A percentile compares a stretch with the other conserved stretches of the same genome.
phyloP scores from a whole-genome alignment of 2,329 filamentous ascomycete species.

The Cercospora janseana region DNA sequence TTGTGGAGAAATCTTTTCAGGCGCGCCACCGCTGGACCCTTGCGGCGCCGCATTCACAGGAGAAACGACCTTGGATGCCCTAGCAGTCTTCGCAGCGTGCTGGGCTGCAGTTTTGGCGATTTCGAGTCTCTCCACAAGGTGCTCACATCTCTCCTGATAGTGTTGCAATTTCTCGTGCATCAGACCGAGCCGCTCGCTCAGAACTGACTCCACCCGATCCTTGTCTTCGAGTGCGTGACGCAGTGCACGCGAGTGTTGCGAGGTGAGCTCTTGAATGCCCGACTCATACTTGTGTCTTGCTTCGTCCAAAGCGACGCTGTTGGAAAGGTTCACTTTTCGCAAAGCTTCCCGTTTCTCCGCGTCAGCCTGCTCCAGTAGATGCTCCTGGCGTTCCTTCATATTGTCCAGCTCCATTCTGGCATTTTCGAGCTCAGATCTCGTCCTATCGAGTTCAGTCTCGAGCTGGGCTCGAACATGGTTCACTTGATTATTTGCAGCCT shows the following conservation, averaged over 20 bases:
- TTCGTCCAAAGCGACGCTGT: constrained; percentile 54
- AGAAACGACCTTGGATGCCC: constrained; percentile 26
- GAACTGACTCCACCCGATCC: constrained; percentile 73
- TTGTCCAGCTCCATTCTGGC: constrained; percentile 77
- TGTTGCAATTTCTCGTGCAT: constrained; percentile 82
- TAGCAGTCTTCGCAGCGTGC: constrained; percentile 69
- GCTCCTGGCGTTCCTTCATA: constrained; percentile 74
- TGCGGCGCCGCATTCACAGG: constrained; percentile 39
- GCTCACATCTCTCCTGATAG: constrained; percentile 77
- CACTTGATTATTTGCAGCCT: constrained; percentile 79
- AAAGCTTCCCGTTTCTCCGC: constrained; percentile 63
- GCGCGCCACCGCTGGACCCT: constrained; percentile 46
- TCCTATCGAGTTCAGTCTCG: constrained; percentile 71
- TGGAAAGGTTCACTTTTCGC: constrained; percentile 54
- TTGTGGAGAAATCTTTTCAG: constrained; percentile 89
- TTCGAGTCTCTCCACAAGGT: constrained; percentile 87
- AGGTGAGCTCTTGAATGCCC: constrained; percentile 48
- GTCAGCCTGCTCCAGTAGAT: constrained; percentile 78
- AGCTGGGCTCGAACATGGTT: constrained; percentile 78
- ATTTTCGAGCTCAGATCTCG: constrained; percentile 74
- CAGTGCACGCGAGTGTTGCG: constrained; percentile 56
- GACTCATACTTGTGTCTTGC: constrained; percentile 56
- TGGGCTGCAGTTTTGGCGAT: constrained; percentile 84
- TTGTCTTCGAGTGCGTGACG: constrained; percentile 69
- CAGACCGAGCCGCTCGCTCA: constrained; percentile 76